These are phyloP conservation scores for Chloridella minuta DNA, from an alignment of 352 stramenopile genomes.

Conservation along the genomic window DNA sequence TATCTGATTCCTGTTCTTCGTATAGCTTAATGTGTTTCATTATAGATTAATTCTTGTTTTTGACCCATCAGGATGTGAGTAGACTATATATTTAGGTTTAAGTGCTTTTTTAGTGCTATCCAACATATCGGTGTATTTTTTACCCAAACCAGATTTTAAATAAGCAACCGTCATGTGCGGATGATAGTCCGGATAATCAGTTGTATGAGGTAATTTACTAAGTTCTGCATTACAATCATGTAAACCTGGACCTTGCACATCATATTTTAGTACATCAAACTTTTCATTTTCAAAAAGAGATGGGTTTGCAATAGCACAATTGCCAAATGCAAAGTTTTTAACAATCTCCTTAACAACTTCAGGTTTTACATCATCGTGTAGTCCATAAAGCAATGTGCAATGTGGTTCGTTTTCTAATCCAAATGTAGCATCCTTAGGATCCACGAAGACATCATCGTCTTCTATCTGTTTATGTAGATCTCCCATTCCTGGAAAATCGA, in stretches of 20 bases:
- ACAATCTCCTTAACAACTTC: background rate
- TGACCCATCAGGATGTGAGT: background rate
- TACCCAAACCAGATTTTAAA: background rate
- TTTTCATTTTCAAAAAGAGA: slow-evolving; percentile 11
- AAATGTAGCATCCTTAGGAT: background rate
- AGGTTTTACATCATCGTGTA: background rate
- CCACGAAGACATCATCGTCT: background rate
- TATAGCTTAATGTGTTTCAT: background rate
- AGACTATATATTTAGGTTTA: background rate
- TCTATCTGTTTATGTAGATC: background rate
- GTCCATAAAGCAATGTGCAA: background rate
- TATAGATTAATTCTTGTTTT: slow-evolving; percentile 7
- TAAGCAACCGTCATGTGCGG: slow-evolving; percentile 9
- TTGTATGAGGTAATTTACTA: background rate
- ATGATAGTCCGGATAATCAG: slow-evolving; percentile 10
- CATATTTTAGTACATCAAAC: slow-evolving; percentile 12
- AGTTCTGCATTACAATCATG: background rate
- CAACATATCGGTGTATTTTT: background rate
- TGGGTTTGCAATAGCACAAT: background rate
- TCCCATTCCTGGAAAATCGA: background rate
- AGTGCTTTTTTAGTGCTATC: background rate
- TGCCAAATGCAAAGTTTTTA: background rate
- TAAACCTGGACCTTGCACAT: background rate
- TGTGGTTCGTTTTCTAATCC: slow-evolving; percentile 13
- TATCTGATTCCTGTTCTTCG: too few species aligned